Evolutionary conservation across 768 basidiomycete genomes (phyloP).

Genomic region (Lactarius sp.): DNA sequence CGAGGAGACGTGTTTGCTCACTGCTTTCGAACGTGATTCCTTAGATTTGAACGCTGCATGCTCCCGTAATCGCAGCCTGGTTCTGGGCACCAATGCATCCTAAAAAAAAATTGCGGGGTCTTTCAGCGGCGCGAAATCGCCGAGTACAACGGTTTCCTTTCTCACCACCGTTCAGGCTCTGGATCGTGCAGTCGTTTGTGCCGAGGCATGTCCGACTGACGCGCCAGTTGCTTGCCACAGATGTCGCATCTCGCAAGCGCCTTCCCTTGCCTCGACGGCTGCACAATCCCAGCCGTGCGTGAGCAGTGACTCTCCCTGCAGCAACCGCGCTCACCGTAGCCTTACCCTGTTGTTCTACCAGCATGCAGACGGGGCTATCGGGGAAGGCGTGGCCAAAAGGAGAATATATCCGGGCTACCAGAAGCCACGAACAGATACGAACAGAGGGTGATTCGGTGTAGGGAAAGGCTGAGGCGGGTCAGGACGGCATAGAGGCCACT

Average conservation of each 20-base stretch:
- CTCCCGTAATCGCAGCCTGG: constrained; percentile 20
- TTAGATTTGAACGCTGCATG: constrained; percentile 21
- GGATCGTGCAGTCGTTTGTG: constrained; percentile 27
- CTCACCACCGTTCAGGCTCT: constrained; percentile 22
- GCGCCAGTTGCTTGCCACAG: constrained; percentile 25
- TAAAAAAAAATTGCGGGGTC: neutral
- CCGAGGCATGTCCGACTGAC: constrained; percentile 26
- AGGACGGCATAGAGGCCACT: neutral
- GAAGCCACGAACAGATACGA: neutral
- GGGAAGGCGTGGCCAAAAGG: neutral
- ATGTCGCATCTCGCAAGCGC: constrained; percentile 15
- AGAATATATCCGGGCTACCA: neutral
- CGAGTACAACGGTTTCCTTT: neutral
- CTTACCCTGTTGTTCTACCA: neutral
- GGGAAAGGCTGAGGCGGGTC: too few relatives aligned
- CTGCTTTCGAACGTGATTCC: constrained; percentile 22
- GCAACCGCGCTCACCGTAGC: neutral
- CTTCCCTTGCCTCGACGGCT: constrained; percentile 7
- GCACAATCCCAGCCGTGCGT: neutral
- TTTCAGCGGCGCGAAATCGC: neutral
- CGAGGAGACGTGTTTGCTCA: neutral
- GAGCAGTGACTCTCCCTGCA: neutral
- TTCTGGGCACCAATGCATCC: constrained; percentile 23
- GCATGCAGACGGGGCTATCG: neutral
- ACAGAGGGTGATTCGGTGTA: neutral